Evolutionary conservation across 805 yeast species (phyloP).

Genomic region (Yamadazyma akitaensis): DNA sequence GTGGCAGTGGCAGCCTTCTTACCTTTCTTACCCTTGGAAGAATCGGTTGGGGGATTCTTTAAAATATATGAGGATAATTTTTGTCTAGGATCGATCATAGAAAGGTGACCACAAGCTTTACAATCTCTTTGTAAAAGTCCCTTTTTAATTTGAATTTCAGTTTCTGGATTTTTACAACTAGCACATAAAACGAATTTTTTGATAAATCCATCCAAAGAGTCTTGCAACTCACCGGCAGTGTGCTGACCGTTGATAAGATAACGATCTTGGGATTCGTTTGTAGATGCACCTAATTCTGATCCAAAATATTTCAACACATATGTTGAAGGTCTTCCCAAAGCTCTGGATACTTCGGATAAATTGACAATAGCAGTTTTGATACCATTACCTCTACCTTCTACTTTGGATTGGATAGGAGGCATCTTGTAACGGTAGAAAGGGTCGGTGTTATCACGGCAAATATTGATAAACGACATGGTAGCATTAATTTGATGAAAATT

Average conservation of each 20-base stretch:
- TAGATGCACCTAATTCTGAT: conserved; percentile 95
- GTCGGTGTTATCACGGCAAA: conserved; percentile 95
- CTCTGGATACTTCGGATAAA: conserved; percentile 89
- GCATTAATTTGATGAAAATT: conserved; percentile 3
- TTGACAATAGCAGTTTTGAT: conserved; percentile 93
- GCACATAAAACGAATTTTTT: conserved; percentile 90
- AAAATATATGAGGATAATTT: conserved; percentile 82
- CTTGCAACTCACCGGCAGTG: conserved; percentile 87
- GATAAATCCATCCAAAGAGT: conserved; percentile 91
- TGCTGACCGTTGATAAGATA: conserved; percentile 94
- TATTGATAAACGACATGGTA: conserved; percentile 83
- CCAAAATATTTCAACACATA: conserved; percentile 95
- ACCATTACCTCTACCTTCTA: conserved; percentile 99
- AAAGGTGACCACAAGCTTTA: conserved; percentile 95
- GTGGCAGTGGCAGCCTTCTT: conserved; percentile 85
- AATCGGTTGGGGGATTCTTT: conserved; percentile 79
- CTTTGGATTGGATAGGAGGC: conserved; percentile 97
- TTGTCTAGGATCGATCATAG: conserved; percentile 79
- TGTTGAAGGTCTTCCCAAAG: conserved; percentile 88
- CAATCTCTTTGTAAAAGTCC: conserved; percentile 84
- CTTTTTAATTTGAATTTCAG: conserved; percentile 78
- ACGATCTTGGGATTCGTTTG: conserved; percentile 76
- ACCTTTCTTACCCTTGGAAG: conserved; percentile 53
- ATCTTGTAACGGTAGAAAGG: conserved; percentile 99
- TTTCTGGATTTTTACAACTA: conserved; percentile 95